phyloP scores from a whole-genome alignment of 106 monocot species.

The Narthecium ossifragum region DNA sequence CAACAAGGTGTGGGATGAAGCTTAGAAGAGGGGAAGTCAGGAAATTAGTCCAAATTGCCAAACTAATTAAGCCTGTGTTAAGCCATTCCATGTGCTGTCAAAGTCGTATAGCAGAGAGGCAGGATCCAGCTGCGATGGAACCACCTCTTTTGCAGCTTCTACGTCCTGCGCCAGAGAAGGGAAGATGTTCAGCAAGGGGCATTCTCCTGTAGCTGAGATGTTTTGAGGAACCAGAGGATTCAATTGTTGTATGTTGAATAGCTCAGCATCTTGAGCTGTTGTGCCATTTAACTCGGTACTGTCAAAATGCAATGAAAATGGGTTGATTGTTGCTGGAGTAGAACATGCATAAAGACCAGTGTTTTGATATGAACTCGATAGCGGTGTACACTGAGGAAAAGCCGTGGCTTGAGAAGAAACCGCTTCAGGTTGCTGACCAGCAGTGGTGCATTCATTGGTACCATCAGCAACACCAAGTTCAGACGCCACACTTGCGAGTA shows the following conservation, averaged over 20 bases:
- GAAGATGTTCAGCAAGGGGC: not conserved
- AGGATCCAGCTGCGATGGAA: not conserved
- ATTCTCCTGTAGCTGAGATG: not conserved
- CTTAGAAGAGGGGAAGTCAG: no score
- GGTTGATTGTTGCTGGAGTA: not conserved
- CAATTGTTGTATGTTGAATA: not conserved
- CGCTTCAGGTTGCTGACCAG: not conserved
- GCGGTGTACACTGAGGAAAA: not conserved
- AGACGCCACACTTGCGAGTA: constrained; percentile 43
- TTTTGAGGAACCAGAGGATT: not conserved
- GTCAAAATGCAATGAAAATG: not conserved
- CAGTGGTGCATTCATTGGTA: not conserved
- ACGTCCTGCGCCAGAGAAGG: not conserved
- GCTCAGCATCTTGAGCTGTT: not conserved
- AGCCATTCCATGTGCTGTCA: not conserved
- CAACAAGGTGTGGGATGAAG: no score
- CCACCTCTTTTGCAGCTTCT: not conserved
- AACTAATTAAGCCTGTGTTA: constrained; percentile 1
- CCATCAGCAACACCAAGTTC: constrained; percentile 32
- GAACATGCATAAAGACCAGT: not conserved
- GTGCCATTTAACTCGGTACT: not conserved
- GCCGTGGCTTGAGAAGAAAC: not conserved
- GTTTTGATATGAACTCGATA: not conserved
- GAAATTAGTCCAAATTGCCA: not conserved
- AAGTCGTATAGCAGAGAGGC: not conserved